Conservation (phyloP, 208 protist genomes). For the Jaenimonas drosophilae region DNA sequence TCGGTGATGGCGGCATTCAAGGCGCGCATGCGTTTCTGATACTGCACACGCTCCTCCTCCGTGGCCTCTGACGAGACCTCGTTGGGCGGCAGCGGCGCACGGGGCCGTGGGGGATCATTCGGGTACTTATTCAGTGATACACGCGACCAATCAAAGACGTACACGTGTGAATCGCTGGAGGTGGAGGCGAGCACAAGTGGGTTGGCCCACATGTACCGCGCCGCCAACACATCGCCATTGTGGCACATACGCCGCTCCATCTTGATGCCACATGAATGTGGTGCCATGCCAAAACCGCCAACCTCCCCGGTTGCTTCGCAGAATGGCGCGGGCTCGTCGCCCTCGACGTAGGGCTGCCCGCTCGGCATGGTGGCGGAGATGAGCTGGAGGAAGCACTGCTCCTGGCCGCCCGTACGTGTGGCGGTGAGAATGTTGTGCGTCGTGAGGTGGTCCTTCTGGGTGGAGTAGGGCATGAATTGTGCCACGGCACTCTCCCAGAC, state of each 20-base stretch:
- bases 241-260: slow-evolving; percentile 79
- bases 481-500: slow-evolving; percentile 78
- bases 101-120: slow-evolving; percentile 80
- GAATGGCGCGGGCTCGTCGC: slow-evolving; percentile 24
- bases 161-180: slow-evolving; percentile 70
- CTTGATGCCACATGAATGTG: slow-evolving; percentile 38
- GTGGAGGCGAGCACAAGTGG: slow-evolving; percentile 70
- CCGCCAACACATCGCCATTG: slow-evolving; percentile 74
- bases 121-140: slow-evolving; percentile 80
- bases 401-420: slow-evolving; percentile 65
- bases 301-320: slow-evolving; percentile 85
- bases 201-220: slow-evolving; percentile 81
- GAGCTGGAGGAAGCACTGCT: slow-evolving; percentile 82
- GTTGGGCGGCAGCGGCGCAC: slow-evolving; percentile 81
- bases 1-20: slow-evolving; percentile 56
- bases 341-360: slow-evolving; percentile 30
- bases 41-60: slow-evolving; percentile 67
- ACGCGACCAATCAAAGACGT: slow-evolving; percentile 87
- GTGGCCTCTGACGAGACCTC: slow-evolving; percentile 54
- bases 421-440: slow-evolving; percentile 73
- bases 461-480: slow-evolving; percentile 79
- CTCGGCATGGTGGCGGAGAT: slow-evolving; percentile 53
- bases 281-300: slow-evolving; percentile 84
- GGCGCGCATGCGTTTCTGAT: slow-evolving; percentile 70
- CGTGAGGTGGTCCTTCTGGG: slow-evolving; percentile 27